These are phyloP conservation scores for Quercus cerris DNA, from an alignment of 306 rosid genomes.

Conservation along the genomic window DNA sequence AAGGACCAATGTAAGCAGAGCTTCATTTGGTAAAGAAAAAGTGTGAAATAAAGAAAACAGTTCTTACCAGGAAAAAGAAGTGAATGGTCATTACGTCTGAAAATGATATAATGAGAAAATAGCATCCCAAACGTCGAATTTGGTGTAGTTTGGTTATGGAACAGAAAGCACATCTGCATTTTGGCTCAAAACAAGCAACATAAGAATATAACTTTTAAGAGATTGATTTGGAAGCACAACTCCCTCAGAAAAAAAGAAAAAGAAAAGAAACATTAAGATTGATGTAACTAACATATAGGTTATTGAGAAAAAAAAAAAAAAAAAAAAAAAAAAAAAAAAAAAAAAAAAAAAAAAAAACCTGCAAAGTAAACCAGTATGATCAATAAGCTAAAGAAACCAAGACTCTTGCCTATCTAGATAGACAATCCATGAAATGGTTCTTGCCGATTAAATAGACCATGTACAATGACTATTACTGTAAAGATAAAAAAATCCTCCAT, in stretches of 20 bases:
- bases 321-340: background rate
- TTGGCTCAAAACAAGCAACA: constrained; percentile 18
- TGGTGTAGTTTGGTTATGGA: constrained; percentile 74
- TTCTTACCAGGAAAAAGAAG: constrained; percentile 87
- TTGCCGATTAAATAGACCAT: background rate
- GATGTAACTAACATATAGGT: background rate
- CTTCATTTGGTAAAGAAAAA: background rate
- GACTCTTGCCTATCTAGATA: background rate
- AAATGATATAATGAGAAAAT: constrained; percentile 68
- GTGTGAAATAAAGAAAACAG: background rate
- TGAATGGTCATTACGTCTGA: constrained; percentile 85
- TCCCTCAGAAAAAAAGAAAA: background rate
- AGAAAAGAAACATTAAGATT: background rate
- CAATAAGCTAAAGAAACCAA: background rate
- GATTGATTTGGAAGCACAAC: constrained; percentile 1
- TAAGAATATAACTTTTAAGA: constrained; percentile 3
- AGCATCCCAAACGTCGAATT: constrained; percentile 85
- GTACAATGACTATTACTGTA: background rate
- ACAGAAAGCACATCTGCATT: constrained; percentile 80
- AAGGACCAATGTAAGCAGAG: background rate
- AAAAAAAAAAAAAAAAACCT: background rate
- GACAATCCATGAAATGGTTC: background rate
- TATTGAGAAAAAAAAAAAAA: too few species aligned
- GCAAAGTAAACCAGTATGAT: background rate
- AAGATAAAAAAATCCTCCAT: background rate